phyloP scores from a whole-genome alignment of 73 alveolate genomes.

The Breviolum minutum region DNA sequence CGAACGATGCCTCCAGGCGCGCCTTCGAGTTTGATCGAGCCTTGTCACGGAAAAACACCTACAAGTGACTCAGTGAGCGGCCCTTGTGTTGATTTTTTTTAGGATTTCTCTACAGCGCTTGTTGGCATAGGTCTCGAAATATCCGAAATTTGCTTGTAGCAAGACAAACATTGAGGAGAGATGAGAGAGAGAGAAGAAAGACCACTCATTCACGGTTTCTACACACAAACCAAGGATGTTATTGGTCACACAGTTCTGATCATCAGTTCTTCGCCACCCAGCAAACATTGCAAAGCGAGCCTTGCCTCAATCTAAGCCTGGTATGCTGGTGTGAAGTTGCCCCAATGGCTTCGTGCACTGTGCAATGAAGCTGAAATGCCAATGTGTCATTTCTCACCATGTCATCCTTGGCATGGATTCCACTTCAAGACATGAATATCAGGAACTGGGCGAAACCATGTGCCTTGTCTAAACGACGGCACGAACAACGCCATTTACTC shows the following conservation, averaged over 20 bases:
- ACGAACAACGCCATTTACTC: too few relatives aligned
- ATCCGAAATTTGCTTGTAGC: too few relatives aligned
- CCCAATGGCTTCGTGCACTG: too few relatives aligned
- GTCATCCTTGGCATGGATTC: neutral
- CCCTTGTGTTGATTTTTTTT: neutral
- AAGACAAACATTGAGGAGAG: too few relatives aligned
- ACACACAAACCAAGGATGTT: slow-evolving; percentile 34
- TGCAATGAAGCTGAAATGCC: neutral
- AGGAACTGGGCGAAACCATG: slow-evolving; percentile 79
- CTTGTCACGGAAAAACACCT: neutral
- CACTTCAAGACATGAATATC: neutral
- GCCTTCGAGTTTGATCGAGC: slow-evolving; percentile 73
- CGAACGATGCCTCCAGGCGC: slow-evolving; percentile 39
- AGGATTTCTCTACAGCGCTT: neutral
- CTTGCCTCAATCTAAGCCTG: neutral
- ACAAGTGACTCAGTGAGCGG: too few relatives aligned
- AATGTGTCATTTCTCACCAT: neutral
- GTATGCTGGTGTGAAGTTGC: neutral
- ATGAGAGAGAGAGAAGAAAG: too few relatives aligned
- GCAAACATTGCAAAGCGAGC: slow-evolving; percentile 67
- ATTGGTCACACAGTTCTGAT: slow-evolving; percentile 78
- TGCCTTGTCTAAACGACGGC: neutral
- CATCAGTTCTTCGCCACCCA: slow-evolving; percentile 77
- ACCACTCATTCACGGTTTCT: too few relatives aligned
- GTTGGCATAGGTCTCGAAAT: too few relatives aligned